Percentiles rank a stretch among this genome's conserved stretches.
Conservation (phyloP, 2,329 filamentous ascomycete species). For the Geosmithia morbida region DNA sequence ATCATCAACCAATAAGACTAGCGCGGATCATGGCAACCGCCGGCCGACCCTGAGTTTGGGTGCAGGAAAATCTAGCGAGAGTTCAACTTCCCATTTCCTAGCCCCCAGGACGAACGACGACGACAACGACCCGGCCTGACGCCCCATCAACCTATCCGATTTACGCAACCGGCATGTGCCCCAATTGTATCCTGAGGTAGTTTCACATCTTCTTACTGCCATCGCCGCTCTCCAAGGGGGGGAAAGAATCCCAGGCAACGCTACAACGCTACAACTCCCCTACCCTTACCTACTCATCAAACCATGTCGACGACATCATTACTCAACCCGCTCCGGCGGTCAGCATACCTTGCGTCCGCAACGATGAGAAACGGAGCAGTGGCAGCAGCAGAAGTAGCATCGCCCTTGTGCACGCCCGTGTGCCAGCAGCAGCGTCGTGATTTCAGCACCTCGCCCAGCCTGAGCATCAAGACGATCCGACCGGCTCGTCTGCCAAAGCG, state of each 20-base stretch:
- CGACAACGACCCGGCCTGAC: background rate
- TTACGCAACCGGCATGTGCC: background rate
- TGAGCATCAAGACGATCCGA: slow-evolving; percentile 24
- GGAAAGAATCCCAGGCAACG: no score
- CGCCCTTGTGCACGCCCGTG: background rate
- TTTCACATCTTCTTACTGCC: background rate
- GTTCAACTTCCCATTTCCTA: background rate
- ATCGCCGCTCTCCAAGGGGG: background rate
- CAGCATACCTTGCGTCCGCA: background rate
- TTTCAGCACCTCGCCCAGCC: slow-evolving; percentile 14
- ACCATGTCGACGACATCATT: background rate
- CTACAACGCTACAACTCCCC: no score
- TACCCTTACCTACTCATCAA: background rate
- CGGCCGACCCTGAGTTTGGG: background rate
- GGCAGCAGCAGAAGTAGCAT: background rate
- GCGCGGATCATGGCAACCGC: background rate
- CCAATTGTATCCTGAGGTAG: background rate
- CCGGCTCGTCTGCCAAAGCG: slow-evolving; percentile 28
- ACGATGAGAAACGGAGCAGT: background rate
- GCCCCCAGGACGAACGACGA: background rate
- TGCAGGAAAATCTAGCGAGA: background rate
- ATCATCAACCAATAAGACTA: no score
- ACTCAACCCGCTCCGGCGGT: background rate
- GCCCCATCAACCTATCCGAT: background rate
- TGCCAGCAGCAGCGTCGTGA: background rate